A percentile compares a stretch with the other conserved stretches of the same genome.
phyloP scores from a whole-genome alignment of 176 grass and related monocot genomes.

The Avena insularis region DNA sequence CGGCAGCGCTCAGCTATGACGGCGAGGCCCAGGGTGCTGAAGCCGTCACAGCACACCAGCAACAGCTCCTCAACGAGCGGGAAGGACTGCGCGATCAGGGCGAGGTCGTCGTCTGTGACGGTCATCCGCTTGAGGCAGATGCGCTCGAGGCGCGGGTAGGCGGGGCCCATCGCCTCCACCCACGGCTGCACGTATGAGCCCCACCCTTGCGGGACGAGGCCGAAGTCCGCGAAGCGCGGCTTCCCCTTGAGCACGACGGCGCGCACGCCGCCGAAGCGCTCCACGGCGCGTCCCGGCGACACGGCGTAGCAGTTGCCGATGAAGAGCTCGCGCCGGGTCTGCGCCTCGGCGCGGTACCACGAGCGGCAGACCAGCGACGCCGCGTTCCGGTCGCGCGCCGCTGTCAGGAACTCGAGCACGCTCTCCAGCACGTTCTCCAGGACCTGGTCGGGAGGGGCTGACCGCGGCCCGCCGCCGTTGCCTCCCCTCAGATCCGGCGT shows the following conservation, averaged over 20 bases:
- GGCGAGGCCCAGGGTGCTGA: conserved; percentile 63
- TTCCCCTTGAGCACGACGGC: conserved; percentile 72
- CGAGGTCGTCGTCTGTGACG: conserved; percentile 58
- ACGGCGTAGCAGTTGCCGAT: conserved; percentile 76
- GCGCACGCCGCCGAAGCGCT: conserved; percentile 46
- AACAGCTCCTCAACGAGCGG: conserved; percentile 58
- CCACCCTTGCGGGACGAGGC: conserved; percentile 60
- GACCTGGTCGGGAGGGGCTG: conserved; percentile 51
- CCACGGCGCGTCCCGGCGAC: conserved; percentile 23
- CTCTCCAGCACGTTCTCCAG: conserved; percentile 73
- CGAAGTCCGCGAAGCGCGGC: conserved; percentile 76
- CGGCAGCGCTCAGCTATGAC: conserved; percentile 61
- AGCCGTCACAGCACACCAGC: conserved; percentile 64
- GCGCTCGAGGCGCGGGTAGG: conserved; percentile 60
- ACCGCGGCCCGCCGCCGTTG: background rate
- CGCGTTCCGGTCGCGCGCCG: conserved; percentile 55
- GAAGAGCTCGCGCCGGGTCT: conserved; percentile 60
- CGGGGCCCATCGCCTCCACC: conserved; percentile 42
- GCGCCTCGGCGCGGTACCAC: conserved; percentile 65
- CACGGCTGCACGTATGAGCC: conserved; percentile 62
- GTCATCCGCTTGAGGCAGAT: conserved; percentile 76
- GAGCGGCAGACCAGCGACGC: conserved; percentile 62
- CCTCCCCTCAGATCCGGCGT: conserved; percentile 32
- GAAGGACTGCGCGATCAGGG: conserved; percentile 50
- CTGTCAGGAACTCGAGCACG: conserved; percentile 64